Evolutionary conservation across 2,329 filamentous ascomycete genomes (phyloP), one percentile per base, ranked within the genome.

Genomic region (Cladorrhinum sp.): DNA sequence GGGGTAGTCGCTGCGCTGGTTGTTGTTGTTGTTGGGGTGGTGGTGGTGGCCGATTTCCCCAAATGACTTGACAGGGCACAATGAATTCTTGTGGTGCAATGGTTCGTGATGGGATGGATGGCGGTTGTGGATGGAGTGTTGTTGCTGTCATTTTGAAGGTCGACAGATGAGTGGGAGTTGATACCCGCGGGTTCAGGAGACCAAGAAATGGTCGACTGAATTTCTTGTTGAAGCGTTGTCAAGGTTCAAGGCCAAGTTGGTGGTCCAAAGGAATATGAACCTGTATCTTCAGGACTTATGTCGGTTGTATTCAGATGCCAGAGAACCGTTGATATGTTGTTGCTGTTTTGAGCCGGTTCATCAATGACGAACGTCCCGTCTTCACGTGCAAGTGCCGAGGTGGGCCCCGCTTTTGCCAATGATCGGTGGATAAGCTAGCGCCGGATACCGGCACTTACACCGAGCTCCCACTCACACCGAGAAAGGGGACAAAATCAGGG

Each of bases 21-120:
- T 72, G 76, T 13, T 78, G 41, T 20, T 57, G 20, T 38, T 51
- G 45, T 10, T 27, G n/a, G n/a, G n/a, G n/a, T n/a, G n/a, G n/a
- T n/a, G n/a, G n/a, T n/a, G n/a, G n/a, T n/a, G n/a, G n/a, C n/a
- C n/a, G 16, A 29, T 49, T 49, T 22, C 48, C 55, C 63, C 64
- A 62, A 16, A 59, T 9, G n/a, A 56, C 54, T 24, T 65, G 64
- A 45, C 64, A 65, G 18, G 50, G 63, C 10, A 62, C 59, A 10
- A 55, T 61, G 49, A 59, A 49, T 5, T 55, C 54, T 20, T 57
- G 58, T 45, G 13, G 10, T 3, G 41, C 3, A 7, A 45, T 45
- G 36, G 54, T 12, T 29, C 41, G 38, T 13, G 38, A 23, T 24
- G 45, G 36, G 8, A 55, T 23, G 12, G 55, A 56, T 50, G 27